Percentiles rank a stretch among this genome's conserved stretches.
phyloP scores from a whole-genome alignment of 768 basidiomycete genomes.

The Hypholoma sublateritium region DNA sequence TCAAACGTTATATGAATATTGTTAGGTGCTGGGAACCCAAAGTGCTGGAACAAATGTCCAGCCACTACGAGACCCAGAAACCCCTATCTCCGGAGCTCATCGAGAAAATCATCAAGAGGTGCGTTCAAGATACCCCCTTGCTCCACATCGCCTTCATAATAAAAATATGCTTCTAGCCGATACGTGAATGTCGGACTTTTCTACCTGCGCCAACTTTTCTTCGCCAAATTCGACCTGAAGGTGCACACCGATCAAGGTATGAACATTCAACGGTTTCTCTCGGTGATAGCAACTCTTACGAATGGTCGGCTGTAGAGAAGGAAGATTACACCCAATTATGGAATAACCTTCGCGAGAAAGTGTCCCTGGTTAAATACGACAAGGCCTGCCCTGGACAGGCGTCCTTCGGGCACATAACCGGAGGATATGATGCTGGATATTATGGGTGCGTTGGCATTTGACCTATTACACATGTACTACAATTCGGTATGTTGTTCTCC shows the following conservation, averaged over 20 bases:
- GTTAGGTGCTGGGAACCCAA: conserved; percentile 78
- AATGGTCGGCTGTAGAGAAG: conserved; percentile 35
- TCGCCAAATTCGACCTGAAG: conserved; percentile 75
- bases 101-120: conserved; percentile 80
- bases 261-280: background rate
- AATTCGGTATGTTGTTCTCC: background rate
- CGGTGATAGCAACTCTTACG: background rate
- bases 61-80: conserved; percentile 75
- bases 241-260: conserved; percentile 70
- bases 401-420: conserved; percentile 74
- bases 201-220: conserved; percentile 83
- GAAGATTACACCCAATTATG: conserved; percentile 79
- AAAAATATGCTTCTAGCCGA: conserved; percentile 36
- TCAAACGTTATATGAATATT: background rate
- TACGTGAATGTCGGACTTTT: conserved; percentile 84
- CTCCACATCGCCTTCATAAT: background rate
- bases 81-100: conserved; percentile 73
- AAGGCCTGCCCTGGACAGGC: conserved; percentile 69
- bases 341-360: conserved; percentile 67
- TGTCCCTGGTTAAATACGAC: conserved; percentile 67
- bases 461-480: background rate
- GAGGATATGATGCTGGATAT: conserved; percentile 70
- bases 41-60: conserved; percentile 75
- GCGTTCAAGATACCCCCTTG: background rate
- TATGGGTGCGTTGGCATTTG: conserved; percentile 47